Base-by-base conservation (phyloP, 805 yeast genomes). In the Brettanomyces nanus region DNA sequence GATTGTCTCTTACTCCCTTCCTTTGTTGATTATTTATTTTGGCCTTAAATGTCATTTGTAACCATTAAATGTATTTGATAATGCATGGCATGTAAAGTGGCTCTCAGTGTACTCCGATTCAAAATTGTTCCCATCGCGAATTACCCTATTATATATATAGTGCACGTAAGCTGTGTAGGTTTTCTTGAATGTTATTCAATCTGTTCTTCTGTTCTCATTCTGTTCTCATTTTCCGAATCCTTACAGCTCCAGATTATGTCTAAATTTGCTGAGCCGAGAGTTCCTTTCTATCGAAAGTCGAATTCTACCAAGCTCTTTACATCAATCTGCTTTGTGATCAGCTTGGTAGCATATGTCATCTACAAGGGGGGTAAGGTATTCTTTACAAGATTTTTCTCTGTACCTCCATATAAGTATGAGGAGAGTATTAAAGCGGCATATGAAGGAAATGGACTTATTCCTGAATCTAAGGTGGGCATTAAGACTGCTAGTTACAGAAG, bases 381-480 rank as follows among this genome's bases (percentile, higher is more conserved):
- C 15, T 21, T 48, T 3, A 39, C 44, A 19, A 39, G 62, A 35
- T 54, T 51, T 29, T 44, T 48, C 10, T 40, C 44, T 4, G 44
- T 57, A 10, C 62, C 65, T 20, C 59, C 59, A 7, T 39, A 43
- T 13, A 42, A 51, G 14, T 61, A 52, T 42, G 44, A 49, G 6
- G 56, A 54, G 10, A 35, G 45, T 6, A 42, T 61, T 7, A 32
- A 45, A 19, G 27, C 31, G 3, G 56, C 54, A 11, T 38, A 48
- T 38, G 42, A 43, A 17, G 37, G 42, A 2, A 42, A 37, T 21
- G 61, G 61, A 0, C 21, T 26, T 3, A 25, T 56, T 15, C 33
- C 45, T 5, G 37, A 37, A n/a, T 30, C 49, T 2, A 39, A 41
- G 33, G 30, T 58, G 32, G 63, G 63, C 15, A 17, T 48, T 7